Evolutionary conservation across 495 filamentous ascomycete genomes (phyloP).

Genomic region (Astrothelium macrocarpum): DNA sequence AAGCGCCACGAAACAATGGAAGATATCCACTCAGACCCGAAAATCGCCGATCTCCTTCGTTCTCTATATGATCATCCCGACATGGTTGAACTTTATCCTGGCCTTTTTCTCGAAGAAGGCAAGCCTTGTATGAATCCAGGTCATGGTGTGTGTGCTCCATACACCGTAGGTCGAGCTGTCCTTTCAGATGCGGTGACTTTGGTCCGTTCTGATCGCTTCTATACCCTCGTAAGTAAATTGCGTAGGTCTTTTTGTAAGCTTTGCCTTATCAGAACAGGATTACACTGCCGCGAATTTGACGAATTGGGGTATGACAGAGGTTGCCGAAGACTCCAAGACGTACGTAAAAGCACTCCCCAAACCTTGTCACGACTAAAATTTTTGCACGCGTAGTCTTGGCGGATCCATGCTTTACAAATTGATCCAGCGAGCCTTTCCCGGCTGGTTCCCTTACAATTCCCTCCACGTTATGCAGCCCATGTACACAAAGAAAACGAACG

Average conservation of each 20-base stretch:
- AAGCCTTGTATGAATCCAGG: slow-evolving; percentile 9
- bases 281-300: slow-evolving; percentile 22
- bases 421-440: slow-evolving; percentile 25
- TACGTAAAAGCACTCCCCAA: not conserved
- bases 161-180: slow-evolving; percentile 36
- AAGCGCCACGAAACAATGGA: slow-evolving; percentile 51
- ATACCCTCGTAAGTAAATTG: slow-evolving; percentile 31
- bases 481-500: slow-evolving; percentile 26
- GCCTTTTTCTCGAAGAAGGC: slow-evolving; percentile 12
- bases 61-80: slow-evolving; percentile 52
- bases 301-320: slow-evolving; percentile 25
- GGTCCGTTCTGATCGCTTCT: slow-evolving; percentile 45
- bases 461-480: slow-evolving; percentile 26
- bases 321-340: slow-evolving; percentile 21
- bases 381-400: slow-evolving; percentile 6
- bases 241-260: slow-evolving; percentile 5
- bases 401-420: slow-evolving; percentile 24
- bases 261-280: slow-evolving; percentile 12
- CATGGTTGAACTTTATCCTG: slow-evolving; percentile 49
- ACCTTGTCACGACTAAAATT: not conserved
- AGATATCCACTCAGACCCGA: slow-evolving; percentile 40
- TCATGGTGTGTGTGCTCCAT: not conserved
- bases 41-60: slow-evolving; percentile 25
- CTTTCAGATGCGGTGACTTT: slow-evolving; percentile 45
- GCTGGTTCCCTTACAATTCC: slow-evolving; percentile 28